Base-by-base conservation (phyloP, 768 basidiomycete genomes). In the Naganishia vaughanmartiniae region DNA sequence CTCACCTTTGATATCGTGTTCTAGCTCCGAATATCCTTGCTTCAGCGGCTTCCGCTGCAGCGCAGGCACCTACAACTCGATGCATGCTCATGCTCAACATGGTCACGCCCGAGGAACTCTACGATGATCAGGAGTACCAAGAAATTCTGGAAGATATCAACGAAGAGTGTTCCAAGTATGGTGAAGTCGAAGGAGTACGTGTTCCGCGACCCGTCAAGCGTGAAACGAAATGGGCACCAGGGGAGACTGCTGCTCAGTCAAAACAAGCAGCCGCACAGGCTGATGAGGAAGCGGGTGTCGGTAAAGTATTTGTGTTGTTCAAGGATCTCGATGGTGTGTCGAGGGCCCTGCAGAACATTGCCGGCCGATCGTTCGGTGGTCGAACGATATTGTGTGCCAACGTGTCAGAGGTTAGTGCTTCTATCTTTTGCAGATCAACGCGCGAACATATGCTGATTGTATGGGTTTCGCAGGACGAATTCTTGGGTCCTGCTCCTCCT, bases 21-120 rank as follows among this genome's bases (percentile, higher is more conserved):
- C n/a, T 33, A 77, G 74, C 74, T 46, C 73, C 76, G 4, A 74
- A 76, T 54, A 81, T 81, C 70, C 53, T 80, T 24, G 74, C 76
- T 28, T 70, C 71, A 19, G 75, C 77, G 0, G 36, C 60, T 26
- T 63, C 60, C 36, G 57, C 31, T 36, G 57, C 57, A 9, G 57
- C 31, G 7, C 60, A 63, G 11, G 60, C 60, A 56, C 90, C 90
- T 0, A 89, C 89, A 74, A 90, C 92, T 31, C 88, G 92, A 45
- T 93, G 96, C 77, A 86, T 99, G 76, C 89, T 98, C 79, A 90
- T 99, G 89, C 83, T 99, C 67, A 99, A 98, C 86, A 99, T 99
- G 96, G 93, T 99, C 73, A 91, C 90, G 0, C 80, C 91, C 0
- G 96, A 99, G 54, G 96, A 99, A 77, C 86, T 99, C 56, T 81